A percentile compares a stretch with the other conserved stretches of the same genome.
Conservation (phyloP, 2,329 filamentous ascomycete species). For the Fusarium coffeatum region DNA sequence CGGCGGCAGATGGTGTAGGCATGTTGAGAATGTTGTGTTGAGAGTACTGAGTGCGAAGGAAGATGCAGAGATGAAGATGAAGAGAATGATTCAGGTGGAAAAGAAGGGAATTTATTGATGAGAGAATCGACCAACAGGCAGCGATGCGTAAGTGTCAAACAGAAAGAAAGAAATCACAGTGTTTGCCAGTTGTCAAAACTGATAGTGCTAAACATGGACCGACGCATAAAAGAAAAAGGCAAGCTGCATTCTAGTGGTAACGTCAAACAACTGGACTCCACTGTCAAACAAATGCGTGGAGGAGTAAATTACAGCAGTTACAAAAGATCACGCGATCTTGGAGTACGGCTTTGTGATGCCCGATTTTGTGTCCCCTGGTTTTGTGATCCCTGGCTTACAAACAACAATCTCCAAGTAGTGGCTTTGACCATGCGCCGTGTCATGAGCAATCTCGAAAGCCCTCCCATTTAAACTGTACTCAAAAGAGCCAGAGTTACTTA, state of each 20-base stretch:
- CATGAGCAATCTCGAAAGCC: neutral
- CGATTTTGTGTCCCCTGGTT: neutral
- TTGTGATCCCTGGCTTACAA: neutral
- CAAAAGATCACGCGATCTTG: neutral
- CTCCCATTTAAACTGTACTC: neutral
- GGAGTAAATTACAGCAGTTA: neutral
- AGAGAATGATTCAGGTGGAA: neutral
- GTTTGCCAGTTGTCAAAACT: neutral
- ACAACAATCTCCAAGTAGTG: too few species aligned
- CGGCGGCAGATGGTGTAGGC: too few species aligned
- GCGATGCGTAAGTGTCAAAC: neutral
- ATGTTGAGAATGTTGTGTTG: neutral
- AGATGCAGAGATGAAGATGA: neutral
- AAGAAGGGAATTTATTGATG: neutral
- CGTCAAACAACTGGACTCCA: neutral
- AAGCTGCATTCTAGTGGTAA: neutral
- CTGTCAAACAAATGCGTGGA: rapidly evolving
- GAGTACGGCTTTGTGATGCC: neutral
- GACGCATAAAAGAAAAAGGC: neutral
- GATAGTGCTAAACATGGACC: neutral
- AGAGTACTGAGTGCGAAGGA: neutral
- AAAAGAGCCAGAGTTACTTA: too few species aligned
- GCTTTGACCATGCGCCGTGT: neutral
- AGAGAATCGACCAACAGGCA: neutral
- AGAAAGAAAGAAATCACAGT: neutral